Base-by-base conservation (phyloP, 2,329 filamentous ascomycete genomes). In the Trichoderma atroviride region DNA sequence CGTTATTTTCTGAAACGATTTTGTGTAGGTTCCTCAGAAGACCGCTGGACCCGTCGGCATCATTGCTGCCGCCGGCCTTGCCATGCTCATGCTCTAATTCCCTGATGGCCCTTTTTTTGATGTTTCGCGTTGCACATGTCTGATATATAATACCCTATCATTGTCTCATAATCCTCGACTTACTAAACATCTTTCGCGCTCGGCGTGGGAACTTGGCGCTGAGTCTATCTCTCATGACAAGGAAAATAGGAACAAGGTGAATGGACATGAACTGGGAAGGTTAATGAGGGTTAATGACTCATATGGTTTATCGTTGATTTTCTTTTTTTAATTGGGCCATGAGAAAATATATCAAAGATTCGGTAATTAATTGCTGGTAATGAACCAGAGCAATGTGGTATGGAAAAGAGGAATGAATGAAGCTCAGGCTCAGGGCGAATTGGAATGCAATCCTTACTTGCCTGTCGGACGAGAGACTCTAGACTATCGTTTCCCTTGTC, bases 51-150 rank as follows among this genome's bases (percentile, higher is more conserved):
- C 84, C 27, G 75, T 76, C 33, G 85, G 83, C 69, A 72, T 86
- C 60, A 71, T 86, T 52, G 84, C 83, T 63, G 84, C 82, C 27
- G 84, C 83, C 24, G 85, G 84, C 75, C 70, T 86, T 57, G 84
- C 83, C 52, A 83, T 80, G 71, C 74, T 85, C 70, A 77, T 87
- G 70, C 80, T 87, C 70, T 87, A 84, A 82, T 69, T 29, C 47
- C 60, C 61, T 72, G 72, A 74, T 24, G 64, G 62, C 72, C 62
- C 50, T 27, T 59, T 69, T 68, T 59, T 65, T 74, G 62, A 70
- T 73, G 73, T 67, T 71, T 73, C 70, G 77, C 73, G 74, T 75
- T 78, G 77, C 78, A 80, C 78, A 81, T 81, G 76, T 78, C 79
- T 80, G 76, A 77, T 79, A 80, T 76, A 81, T 79, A 82, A 81